Evolutionary conservation across 352 stramenopile species (phyloP), one percentile per base, ranked within the genome.

Genomic region (Thalassiosira mediterranea): DNA sequence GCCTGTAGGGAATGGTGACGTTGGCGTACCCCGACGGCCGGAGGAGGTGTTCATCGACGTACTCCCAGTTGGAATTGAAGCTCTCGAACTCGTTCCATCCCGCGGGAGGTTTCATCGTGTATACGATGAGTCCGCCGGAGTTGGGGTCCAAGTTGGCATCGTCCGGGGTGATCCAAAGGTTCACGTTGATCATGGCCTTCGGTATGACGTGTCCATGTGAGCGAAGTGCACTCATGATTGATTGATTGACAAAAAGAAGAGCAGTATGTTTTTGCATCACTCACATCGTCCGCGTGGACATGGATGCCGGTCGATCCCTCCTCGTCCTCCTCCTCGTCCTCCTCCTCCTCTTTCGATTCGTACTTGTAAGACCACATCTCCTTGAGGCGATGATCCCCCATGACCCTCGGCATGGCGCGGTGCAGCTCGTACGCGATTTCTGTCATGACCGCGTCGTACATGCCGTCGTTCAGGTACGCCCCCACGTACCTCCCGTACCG

Each of bases 131-230:
- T 10, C 83, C 83, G 2, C 84, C 86, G 15, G 40, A 74, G 10
- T 64, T 72, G 19, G 63, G 29, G 34, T 89, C 83, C 11, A 90
- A 59, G 57, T 92, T 91, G 15, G 84, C 86, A 7, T 89, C 82
- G 60, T 92, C 81, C 5, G 86, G 88, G 34, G 84, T 92, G 15
- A 93, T 25, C 88, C 88, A 92, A 17, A 93, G 44, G 54, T 93
- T 92, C 0, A 93, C 64, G 74, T 92, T 92, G n/a, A 93, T 77
- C 13, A 78, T 61, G 46, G 86, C 88, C n/a, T n/a, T n/a, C n/a
- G n/a, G n/a, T n/a, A n/a, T n/a, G n/a, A n/a, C n/a, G n/a, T n/a
- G n/a, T n/a, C n/a, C n/a, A n/a, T n/a, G n/a, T n/a, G n/a, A n/a
- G n/a, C n/a, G n/a, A n/a, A n/a, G n/a, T n/a, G n/a, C n/a, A n/a